A percentile compares a stretch with the other conserved stretches of the same genome.
These are phyloP conservation scores for Penicillium olsonii DNA, from an alignment of 2,329 filamentous ascomycete genomes.

Conservation along the genomic window DNA sequence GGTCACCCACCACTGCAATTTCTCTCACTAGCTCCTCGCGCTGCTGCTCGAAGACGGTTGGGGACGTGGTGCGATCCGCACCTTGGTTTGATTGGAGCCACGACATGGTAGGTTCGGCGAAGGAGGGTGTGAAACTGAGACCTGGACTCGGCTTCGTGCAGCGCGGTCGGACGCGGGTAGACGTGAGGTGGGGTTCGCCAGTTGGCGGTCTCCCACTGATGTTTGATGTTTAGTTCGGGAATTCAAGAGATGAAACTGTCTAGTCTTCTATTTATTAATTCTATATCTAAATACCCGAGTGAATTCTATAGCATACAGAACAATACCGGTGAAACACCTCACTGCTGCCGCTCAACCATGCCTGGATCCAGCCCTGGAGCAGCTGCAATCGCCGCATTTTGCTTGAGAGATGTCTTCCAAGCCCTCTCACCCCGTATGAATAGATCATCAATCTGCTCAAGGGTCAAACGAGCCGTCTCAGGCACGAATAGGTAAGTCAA, in stretches of 20 bases:
- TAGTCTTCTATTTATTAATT: too few species aligned
- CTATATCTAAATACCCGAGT: too few species aligned
- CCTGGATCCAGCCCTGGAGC: not conserved
- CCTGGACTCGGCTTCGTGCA: not conserved
- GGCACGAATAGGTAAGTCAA: constrained; percentile 16
- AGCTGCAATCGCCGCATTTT: constrained; percentile 11
- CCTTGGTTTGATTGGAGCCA: constrained; percentile 20
- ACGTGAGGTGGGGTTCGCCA: not conserved
- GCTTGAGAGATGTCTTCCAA: constrained; percentile 20
- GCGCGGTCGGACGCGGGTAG: too few species aligned
- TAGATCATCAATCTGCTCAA: constrained; percentile 27
- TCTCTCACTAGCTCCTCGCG: constrained; percentile 45
- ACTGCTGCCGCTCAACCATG: not conserved
- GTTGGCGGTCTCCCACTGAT: too few species aligned
- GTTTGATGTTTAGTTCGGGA: too few species aligned
- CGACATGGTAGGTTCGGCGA: constrained; percentile 10
- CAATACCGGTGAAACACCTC: too few species aligned
- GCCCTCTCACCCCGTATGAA: constrained; percentile 13
- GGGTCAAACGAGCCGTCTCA: constrained; percentile 19
- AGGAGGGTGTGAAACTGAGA: not conserved
- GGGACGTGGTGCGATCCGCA: constrained; percentile 21
- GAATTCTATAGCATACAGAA: too few species aligned
- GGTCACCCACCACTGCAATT: constrained; percentile 43
- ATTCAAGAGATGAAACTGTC: too few species aligned
- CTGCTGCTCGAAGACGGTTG: constrained; percentile 46